phyloP scores from a whole-genome alignment of 1,139 yeast species.

The Blastobotrys arbuscula region DNA sequence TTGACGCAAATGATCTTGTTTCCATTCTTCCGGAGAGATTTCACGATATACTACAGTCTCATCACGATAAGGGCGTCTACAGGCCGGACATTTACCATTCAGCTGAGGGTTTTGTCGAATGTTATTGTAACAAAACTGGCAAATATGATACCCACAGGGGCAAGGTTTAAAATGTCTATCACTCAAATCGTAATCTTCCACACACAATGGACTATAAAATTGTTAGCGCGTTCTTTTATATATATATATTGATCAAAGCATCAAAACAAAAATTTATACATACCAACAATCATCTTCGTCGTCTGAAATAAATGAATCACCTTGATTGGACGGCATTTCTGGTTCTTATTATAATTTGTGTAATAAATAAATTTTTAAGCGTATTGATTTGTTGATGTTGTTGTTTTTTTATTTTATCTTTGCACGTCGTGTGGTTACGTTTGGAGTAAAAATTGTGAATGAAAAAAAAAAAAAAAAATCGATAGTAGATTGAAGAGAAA shows the following conservation, averaged over 20 bases:
- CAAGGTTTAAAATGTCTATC: constrained; percentile 97
- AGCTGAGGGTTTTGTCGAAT: constrained; percentile 92
- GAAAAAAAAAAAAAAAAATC: background rate
- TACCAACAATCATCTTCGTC: constrained; percentile 76
- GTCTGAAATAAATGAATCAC: constrained; percentile 59
- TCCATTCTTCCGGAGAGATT: constrained; percentile 78
- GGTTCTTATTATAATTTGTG: too few species aligned
- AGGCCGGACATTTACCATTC: constrained; percentile 96
- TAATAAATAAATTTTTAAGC: too few species aligned
- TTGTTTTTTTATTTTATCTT: too few species aligned
- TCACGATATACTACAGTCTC: constrained; percentile 84
- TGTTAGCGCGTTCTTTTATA: constrained; percentile 1
- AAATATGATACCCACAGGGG: constrained; percentile 98
- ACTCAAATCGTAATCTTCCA: constrained; percentile 94
- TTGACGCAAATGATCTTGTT: constrained; percentile 60
- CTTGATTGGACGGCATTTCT: constrained; percentile 17
- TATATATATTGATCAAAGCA: constrained; percentile 35
- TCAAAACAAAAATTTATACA: constrained; percentile 48
- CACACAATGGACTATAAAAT: constrained; percentile 69
- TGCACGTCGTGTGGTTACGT: background rate
- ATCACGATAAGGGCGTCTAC: constrained; percentile 91
- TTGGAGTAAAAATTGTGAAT: background rate
- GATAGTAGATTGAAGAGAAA: background rate
- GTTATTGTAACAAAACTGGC: constrained; percentile 97
- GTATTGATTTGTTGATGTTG: background rate